Evolutionary conservation across 805 yeast species (phyloP).

Genomic region (Lipomyces starkeyi): DNA sequence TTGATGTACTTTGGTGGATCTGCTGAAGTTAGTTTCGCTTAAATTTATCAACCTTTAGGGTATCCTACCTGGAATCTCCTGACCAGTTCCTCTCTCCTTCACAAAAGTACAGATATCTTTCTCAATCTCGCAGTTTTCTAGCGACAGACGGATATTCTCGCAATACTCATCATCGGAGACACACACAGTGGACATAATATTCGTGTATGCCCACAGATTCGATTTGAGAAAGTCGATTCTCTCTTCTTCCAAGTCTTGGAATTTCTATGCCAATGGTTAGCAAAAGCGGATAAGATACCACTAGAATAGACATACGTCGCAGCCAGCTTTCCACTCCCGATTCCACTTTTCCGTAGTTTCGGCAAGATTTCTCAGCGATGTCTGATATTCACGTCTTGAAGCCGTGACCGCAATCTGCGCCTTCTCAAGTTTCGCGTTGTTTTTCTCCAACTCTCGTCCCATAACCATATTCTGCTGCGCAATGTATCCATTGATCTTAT

Average conservation of each 20-base stretch:
- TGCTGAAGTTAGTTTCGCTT: background rate
- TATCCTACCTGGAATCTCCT: constrained; percentile 51
- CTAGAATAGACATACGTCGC: constrained; percentile 47
- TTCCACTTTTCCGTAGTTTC: constrained; percentile 68
- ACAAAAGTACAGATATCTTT: constrained; percentile 64
- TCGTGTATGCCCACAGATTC: constrained; percentile 79
- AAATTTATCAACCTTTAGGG: background rate
- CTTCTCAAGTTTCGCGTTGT: constrained; percentile 61
- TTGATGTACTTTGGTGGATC: constrained; percentile 69
- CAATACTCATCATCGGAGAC: constrained; percentile 77
- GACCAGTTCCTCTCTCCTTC: constrained; percentile 66
- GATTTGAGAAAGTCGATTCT: constrained; percentile 71
- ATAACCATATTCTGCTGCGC: constrained; percentile 71
- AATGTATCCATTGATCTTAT: constrained; percentile 61
- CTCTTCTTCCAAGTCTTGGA: constrained; percentile 74
- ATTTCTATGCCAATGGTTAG: constrained; percentile 43
- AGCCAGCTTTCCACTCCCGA: constrained; percentile 70
- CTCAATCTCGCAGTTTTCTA: constrained; percentile 71
- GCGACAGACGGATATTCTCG: constrained; percentile 67
- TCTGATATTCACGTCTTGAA: constrained; percentile 60
- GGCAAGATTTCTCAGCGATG: constrained; percentile 57
- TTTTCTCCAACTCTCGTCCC: constrained; percentile 72
- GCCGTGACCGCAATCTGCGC: constrained; percentile 52
- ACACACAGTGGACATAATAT: constrained; percentile 73
- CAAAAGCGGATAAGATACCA: background rate